Percentiles rank a stretch among this genome's conserved stretches.
These are phyloP conservation scores for Teratosphaeriaceae sp. DNA, from an alignment of 2,329 filamentous ascomycete species.

Conservation along the genomic window DNA sequence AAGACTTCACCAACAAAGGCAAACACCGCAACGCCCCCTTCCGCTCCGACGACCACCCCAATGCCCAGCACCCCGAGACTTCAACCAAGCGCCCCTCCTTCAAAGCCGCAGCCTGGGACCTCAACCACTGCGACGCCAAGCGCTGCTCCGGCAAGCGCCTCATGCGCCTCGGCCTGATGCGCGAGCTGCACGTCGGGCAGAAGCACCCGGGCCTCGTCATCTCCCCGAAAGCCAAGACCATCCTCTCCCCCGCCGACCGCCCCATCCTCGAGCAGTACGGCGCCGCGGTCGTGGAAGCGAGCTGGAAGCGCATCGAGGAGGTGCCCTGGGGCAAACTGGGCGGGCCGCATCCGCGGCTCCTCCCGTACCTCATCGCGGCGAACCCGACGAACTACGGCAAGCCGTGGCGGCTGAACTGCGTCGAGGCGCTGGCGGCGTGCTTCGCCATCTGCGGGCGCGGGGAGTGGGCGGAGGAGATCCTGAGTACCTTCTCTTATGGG, in stretches of 20 bases:
- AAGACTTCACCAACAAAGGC: conserved; percentile 69
- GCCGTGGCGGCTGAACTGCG: conserved; percentile 92
- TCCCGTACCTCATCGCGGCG: conserved; percentile 93
- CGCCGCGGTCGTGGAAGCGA: conserved; percentile 93
- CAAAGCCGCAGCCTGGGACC: conserved; percentile 96
- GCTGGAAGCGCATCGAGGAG: conserved; percentile 88
- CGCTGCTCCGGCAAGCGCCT: conserved; percentile 92
- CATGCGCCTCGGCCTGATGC: conserved; percentile 88
- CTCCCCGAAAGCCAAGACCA: conserved; percentile 85
- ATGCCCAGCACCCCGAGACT: conserved; percentile 17
- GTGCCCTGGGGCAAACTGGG: conserved; percentile 88
- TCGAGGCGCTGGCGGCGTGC: conserved; percentile 85
- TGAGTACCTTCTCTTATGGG: conserved; percentile 84
- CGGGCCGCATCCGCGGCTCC: conserved; percentile 80
- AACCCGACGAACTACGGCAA: conserved; percentile 97
- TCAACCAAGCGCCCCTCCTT: conserved; percentile 49
- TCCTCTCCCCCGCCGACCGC: conserved; percentile 75
- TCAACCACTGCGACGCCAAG: conserved; percentile 96
- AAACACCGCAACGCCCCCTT: conserved; percentile 2
- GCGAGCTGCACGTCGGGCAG: conserved; percentile 84
- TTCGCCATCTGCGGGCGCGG: conserved; percentile 88
- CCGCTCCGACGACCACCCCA: conserved; percentile 5
- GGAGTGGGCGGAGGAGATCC: conserved; percentile 82
- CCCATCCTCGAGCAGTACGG: conserved; percentile 80
- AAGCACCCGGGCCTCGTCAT: conserved; percentile 89